Conservation (phyloP, 2,329 filamentous ascomycete genomes). For the Cladosporium sp. region DNA sequence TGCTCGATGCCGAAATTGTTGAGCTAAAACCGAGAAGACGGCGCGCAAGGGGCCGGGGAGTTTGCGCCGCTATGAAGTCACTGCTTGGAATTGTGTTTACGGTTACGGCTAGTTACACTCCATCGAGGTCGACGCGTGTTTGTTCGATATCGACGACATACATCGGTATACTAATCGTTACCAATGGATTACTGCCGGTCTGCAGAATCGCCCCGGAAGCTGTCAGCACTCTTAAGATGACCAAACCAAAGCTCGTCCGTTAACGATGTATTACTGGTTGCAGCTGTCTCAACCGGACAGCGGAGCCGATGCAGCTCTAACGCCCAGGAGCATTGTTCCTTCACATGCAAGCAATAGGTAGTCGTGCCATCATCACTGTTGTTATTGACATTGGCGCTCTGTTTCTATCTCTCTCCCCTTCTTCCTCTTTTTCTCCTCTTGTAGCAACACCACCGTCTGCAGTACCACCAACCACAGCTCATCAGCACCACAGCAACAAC, state of each 20-base stretch:
- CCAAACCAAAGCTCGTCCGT: background rate
- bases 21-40: background rate
- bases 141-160: background rate
- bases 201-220: background rate
- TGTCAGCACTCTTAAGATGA: background rate
- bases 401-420: background rate
- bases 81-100: background rate
- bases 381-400: background rate
- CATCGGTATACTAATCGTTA: background rate
- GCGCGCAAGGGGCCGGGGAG: background rate
- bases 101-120: background rate
- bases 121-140: background rate
- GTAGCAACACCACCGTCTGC: background rate
- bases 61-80: background rate
- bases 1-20: background rate
- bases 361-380: constrained; percentile 10
- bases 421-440: background rate
- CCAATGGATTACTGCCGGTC: background rate
- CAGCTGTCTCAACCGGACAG: constrained; percentile 15
- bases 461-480: background rate
- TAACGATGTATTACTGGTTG: background rate
- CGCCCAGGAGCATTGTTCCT: constrained; percentile 1
- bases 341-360: constrained; percentile 12
- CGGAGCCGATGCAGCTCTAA: constrained; percentile 16
- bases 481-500: constrained; percentile 13